Evolutionary conservation across 1,284 basidiomycete species (phyloP).

Genomic region (Ceratobasidium sp.): DNA sequence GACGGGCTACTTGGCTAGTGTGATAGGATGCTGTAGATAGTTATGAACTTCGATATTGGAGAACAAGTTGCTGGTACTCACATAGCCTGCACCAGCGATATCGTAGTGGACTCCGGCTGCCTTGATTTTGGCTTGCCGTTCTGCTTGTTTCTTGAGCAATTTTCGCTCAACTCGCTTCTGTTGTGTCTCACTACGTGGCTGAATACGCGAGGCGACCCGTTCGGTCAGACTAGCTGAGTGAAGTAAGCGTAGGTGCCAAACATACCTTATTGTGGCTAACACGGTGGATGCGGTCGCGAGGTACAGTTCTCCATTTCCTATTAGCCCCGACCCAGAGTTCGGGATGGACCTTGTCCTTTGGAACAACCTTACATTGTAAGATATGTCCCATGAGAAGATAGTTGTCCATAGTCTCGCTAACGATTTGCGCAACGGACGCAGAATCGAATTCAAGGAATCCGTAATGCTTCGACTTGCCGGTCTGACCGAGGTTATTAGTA

Average conservation of each 20-base stretch:
- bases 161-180: conserved; percentile 71
- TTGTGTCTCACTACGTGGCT: conserved; percentile 80
- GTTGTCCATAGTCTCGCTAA: conserved; percentile 99
- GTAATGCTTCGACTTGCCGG: conserved; percentile 95
- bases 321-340: conserved; percentile 98
- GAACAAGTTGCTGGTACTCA: conserved; percentile 49
- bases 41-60: too few relatives aligned
- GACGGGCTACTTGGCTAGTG: too few relatives aligned
- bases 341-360: conserved; percentile 88
- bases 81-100: conserved; percentile 75
- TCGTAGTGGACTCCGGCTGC: conserved; percentile 90
- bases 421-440: conserved; percentile 88
- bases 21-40: too few relatives aligned
- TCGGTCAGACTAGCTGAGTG: conserved; percentile 1
- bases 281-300: conserved; percentile 73
- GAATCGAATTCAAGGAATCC: conserved; percentile 96
- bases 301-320: conserved; percentile 84
- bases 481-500: conserved; percentile 52
- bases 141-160: conserved; percentile 77
- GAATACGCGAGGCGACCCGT: conserved; percentile 22
- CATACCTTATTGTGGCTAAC: conserved; percentile 81
- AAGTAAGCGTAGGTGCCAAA: conserved; percentile 34
- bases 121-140: conserved; percentile 79
- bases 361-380: conserved; percentile 85
- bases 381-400: conserved; percentile 96